phyloP scores from a whole-genome alignment of 1,284 basidiomycete species.

The Pseudozyma hubeiensis region DNA sequence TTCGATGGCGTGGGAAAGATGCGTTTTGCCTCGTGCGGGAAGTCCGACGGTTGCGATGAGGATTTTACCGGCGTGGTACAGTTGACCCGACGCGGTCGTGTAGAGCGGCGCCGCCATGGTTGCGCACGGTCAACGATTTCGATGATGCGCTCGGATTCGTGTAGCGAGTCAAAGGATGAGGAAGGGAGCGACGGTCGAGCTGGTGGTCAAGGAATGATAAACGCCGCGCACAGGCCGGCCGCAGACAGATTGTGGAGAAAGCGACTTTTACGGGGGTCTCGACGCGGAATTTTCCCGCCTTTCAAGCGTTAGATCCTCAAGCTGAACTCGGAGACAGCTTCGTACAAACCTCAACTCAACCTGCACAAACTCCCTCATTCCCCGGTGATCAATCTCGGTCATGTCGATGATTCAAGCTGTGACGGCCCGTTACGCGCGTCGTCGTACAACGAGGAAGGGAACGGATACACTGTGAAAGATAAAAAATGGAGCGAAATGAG shows the following conservation, averaged over 20 bases:
- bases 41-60: constrained; percentile 90
- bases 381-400: no score
- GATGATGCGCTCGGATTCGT: background rate
- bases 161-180: background rate
- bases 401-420: background rate
- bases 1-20: constrained; percentile 93
- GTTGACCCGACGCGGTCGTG: constrained; percentile 73
- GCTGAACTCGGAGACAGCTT: no score
- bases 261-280: background rate
- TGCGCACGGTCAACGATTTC: background rate
- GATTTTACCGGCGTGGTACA: constrained; percentile 95
- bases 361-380: no score
- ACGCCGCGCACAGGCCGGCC: background rate
- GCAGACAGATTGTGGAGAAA: background rate
- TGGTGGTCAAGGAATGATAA: background rate
- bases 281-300: no score
- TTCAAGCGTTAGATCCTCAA: no score
- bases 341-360: no score
- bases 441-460: background rate
- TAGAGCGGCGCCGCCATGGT: constrained; percentile 68
- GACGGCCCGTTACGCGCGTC: background rate
- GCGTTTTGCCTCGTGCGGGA: constrained; percentile 88
- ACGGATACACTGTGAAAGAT: background rate
- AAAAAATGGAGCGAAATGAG: background rate
- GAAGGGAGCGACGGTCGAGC: background rate